Conservation (phyloP, 2,329 filamentous ascomycete genomes). For the Fusarium sarcochroum region DNA sequence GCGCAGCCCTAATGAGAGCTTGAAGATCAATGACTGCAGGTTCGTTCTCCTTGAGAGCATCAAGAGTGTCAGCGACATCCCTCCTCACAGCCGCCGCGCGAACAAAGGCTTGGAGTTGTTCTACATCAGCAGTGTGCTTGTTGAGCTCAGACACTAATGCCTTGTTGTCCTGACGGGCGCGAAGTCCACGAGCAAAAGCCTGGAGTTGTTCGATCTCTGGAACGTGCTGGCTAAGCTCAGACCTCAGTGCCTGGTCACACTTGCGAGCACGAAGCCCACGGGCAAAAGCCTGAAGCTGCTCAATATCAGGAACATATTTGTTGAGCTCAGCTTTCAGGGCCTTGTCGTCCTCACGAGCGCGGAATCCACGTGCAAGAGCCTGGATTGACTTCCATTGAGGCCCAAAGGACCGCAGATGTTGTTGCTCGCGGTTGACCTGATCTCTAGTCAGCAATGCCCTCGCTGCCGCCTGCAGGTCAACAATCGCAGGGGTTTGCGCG, state of each 20-base stretch:
- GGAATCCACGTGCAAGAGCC: slow-evolving; percentile 61
- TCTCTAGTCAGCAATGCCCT: slow-evolving; percentile 73
- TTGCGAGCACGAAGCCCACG: slow-evolving; percentile 55
- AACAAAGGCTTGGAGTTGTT: slow-evolving; percentile 65
- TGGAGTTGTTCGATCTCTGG: slow-evolving; percentile 63
- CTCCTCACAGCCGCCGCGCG: slow-evolving; percentile 69
- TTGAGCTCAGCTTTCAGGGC: slow-evolving; percentile 63
- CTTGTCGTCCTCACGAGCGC: slow-evolving; percentile 60
- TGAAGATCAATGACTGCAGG: slow-evolving; percentile 67
- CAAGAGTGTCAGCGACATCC: slow-evolving; percentile 63
- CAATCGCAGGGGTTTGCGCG: slow-evolving; percentile 64
- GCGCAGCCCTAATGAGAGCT: slow-evolving; percentile 72
- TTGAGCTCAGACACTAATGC: slow-evolving; percentile 64
- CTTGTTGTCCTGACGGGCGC: slow-evolving; percentile 35
- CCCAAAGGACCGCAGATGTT: slow-evolving; percentile 65
- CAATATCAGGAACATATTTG: slow-evolving; percentile 59
- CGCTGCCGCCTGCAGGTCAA: slow-evolving; percentile 74
- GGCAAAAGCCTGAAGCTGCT: slow-evolving; percentile 64
- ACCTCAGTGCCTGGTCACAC: slow-evolving; percentile 55
- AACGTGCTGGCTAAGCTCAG: slow-evolving; percentile 63
- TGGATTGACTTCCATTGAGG: slow-evolving; percentile 65
- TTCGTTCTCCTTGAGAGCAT: slow-evolving; percentile 63
- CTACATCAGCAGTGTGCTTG: slow-evolving; percentile 60
- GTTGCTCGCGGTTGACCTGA: slow-evolving; percentile 65
- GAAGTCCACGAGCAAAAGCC: slow-evolving; percentile 62